phyloP scores from a whole-genome alignment of 495 filamentous ascomycete species.

The Aspergillus funiculosus region DNA sequence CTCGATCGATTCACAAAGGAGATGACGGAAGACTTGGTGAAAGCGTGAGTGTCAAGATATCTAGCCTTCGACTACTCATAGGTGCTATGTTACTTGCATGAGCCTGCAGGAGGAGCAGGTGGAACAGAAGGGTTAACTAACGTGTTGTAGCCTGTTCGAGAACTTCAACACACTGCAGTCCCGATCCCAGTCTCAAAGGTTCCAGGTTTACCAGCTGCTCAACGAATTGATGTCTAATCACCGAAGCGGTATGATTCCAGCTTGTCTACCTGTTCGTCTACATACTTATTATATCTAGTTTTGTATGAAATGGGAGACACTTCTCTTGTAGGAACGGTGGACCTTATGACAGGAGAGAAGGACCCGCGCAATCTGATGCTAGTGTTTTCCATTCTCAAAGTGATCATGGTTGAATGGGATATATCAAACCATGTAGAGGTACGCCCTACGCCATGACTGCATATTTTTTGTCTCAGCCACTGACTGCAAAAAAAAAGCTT shows the following conservation, averaged over 20 bases:
- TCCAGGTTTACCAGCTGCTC: conserved; percentile 58
- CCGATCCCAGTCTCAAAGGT: conserved; percentile 56
- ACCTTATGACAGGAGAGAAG: conserved; percentile 69
- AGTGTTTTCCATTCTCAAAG: conserved; percentile 66
- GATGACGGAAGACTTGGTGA: conserved; percentile 42
- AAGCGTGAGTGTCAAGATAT: conserved; percentile 40
- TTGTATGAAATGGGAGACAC: conserved; percentile 51
- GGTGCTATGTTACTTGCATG: neutral
- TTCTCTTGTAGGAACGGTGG: conserved; percentile 58
- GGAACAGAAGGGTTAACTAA: conserved; percentile 1
- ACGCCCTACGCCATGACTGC: conserved; percentile 6
- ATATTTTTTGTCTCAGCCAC: neutral
- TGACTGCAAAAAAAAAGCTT: conserved; percentile 46
- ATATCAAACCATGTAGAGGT: conserved; percentile 59
- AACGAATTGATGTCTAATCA: conserved; percentile 61
- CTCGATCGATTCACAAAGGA: conserved; percentile 45
- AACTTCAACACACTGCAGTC: conserved; percentile 55
- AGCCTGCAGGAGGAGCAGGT: neutral
- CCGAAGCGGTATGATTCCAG: conserved; percentile 48
- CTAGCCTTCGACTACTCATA: no score
- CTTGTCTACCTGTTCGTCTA: neutral
- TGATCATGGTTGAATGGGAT: conserved; percentile 70
- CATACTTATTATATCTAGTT: conserved; percentile 22
- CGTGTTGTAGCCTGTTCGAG: conserved; percentile 37
- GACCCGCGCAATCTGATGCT: conserved; percentile 75